Evolutionary conservation across 805 yeast species (phyloP).

Genomic region (Saccharomyces kudriavzevii): DNA sequence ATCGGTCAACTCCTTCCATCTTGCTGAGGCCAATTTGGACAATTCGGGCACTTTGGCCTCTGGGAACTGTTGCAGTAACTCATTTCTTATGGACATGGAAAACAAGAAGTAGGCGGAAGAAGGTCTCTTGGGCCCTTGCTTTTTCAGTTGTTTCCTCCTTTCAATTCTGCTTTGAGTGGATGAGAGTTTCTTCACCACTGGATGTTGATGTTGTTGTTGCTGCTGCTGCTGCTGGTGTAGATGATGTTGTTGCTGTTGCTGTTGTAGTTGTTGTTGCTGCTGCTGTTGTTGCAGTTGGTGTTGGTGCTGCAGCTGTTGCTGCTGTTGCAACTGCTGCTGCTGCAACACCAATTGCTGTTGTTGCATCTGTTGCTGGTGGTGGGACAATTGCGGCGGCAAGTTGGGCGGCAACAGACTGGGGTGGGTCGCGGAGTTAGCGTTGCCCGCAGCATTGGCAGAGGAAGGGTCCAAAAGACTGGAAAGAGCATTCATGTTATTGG

Average conservation of each 20-base stretch:
- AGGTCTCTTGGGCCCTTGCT: conserved; percentile 33
- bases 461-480: conserved; percentile 20
- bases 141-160: conserved; percentile 29
- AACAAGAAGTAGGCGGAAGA: conserved; percentile 33
- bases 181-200: conserved; percentile 26
- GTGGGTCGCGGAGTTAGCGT: conserved; percentile 1
- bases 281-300: conserved; percentile 6
- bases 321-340: not conserved
- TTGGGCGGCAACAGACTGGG: not conserved
- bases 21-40: conserved; percentile 70
- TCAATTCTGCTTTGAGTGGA: conserved; percentile 32
- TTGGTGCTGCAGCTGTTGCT: conserved; percentile 1
- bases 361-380: conserved; percentile 4
- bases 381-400: conserved; percentile 1
- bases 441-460: conserved; percentile 16
- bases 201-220: conserved; percentile 8
- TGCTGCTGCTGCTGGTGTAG: not conserved
- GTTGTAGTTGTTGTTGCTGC: conserved; percentile 16
- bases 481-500: conserved; percentile 15
- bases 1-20: conserved; percentile 76
- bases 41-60: conserved; percentile 34
- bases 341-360: conserved; percentile 1
- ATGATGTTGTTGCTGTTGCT: conserved; percentile 9
- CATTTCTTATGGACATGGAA: conserved; percentile 29
- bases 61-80: conserved; percentile 26